Conservation (phyloP, 2,329 filamentous ascomycete species). For the Colletotrichum gloeosporioides region DNA sequence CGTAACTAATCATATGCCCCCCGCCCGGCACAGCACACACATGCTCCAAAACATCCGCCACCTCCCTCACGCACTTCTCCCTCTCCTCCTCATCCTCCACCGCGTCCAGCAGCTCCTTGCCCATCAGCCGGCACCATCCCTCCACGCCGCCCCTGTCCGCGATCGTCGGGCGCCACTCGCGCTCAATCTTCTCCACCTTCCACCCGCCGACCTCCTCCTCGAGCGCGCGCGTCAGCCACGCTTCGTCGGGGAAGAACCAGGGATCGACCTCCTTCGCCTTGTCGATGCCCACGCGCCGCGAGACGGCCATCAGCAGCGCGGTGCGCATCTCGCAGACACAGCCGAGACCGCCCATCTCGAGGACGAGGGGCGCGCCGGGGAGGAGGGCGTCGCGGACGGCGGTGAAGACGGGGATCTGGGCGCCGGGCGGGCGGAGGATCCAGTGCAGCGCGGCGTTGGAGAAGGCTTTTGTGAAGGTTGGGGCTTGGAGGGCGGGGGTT, state of each 20-base stretch:
- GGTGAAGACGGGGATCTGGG: conserved; percentile 56
- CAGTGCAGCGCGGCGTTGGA: conserved; percentile 73
- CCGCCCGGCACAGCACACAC: conserved; percentile 63
- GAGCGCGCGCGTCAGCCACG: conserved; percentile 54
- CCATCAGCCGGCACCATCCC: conserved; percentile 72
- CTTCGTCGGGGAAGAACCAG: conserved; percentile 76
- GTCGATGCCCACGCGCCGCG: conserved; percentile 55
- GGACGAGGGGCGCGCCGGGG: conserved; percentile 63
- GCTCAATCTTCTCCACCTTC: conserved; percentile 58
- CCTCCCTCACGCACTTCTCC: conserved; percentile 59
- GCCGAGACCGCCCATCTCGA: conserved; percentile 76
- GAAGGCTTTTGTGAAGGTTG: conserved; percentile 60
- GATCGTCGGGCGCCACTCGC: conserved; percentile 69
- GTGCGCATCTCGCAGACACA: conserved; percentile 69
- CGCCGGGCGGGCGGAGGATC: conserved; percentile 57
- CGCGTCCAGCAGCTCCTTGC: conserved; percentile 60
- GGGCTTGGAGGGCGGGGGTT: background rate
- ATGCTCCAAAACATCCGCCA: conserved; percentile 57
- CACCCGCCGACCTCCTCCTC: conserved; percentile 52
- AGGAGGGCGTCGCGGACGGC: conserved; percentile 57
- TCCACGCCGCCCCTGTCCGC: conserved; percentile 64
- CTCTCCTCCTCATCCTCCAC: conserved; percentile 47
- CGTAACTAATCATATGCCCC: conserved; percentile 60
- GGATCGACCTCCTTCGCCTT: conserved; percentile 58
- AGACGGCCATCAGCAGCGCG: conserved; percentile 59